Percentiles rank a stretch among this genome's conserved stretches.
phyloP scores from a whole-genome alignment of 2,329 filamentous ascomycete species.

The Trichophyton equinum region DNA sequence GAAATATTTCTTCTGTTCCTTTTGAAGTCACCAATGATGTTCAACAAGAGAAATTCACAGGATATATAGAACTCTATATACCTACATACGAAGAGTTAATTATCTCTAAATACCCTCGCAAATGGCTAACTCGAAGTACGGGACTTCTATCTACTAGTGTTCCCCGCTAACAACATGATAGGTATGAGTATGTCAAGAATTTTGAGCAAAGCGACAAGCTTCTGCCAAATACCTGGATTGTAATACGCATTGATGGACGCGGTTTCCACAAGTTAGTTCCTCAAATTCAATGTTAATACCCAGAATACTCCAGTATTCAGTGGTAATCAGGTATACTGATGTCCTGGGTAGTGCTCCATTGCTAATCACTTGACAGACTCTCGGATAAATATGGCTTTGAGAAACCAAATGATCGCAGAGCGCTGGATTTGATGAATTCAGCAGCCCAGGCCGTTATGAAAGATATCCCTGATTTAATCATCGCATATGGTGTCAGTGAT shows the following conservation, averaged over 20 bases:
- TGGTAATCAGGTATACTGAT: not conserved
- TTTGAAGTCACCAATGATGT: too few species aligned
- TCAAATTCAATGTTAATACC: not conserved
- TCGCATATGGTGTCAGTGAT: conserved; percentile 89
- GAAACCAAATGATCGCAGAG: conserved; percentile 84
- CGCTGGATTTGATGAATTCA: conserved; percentile 85
- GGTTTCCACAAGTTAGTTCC: conserved; percentile 73
- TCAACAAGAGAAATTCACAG: too few species aligned
- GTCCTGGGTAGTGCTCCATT: not conserved
- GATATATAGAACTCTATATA: too few species aligned
- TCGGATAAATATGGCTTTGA: conserved; percentile 71
- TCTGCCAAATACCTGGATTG: conserved; percentile 87
- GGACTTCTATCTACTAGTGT: not conserved
- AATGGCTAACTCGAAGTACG: conserved; percentile 32
- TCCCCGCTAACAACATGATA: conserved; percentile 26
- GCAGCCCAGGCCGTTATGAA: conserved; percentile 75
- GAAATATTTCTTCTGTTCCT: too few species aligned
- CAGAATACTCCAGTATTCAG: not conserved
- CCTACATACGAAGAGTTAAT: not conserved
- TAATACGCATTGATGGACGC: conserved; percentile 83
- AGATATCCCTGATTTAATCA: conserved; percentile 69
- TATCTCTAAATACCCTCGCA: not conserved
- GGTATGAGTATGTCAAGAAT: conserved; percentile 83
- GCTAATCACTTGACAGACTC: conserved; percentile 43
- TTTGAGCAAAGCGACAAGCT: conserved; percentile 76